phyloP scores from a whole-genome alignment of 441 rosid genomes.

The Macaranga tanarius region DNA sequence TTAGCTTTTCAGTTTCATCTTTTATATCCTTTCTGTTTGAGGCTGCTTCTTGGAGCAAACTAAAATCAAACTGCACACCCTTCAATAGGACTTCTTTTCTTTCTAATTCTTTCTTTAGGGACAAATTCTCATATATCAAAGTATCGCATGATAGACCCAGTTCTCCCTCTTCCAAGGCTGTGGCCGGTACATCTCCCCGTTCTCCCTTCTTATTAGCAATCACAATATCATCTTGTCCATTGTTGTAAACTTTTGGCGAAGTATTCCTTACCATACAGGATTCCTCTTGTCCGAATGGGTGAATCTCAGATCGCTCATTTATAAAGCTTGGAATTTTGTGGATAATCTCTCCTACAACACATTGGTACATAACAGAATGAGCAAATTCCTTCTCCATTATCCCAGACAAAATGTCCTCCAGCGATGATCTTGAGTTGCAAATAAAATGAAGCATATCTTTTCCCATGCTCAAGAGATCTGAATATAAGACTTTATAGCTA shows the following conservation, averaged over 20 bases:
- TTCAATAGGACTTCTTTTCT: conserved; percentile 75
- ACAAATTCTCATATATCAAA: conserved; percentile 46
- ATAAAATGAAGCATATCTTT: conserved; percentile 42
- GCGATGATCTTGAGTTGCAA: conserved; percentile 44
- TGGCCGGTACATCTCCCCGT: conserved; percentile 27
- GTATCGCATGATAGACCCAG: conserved; percentile 30
- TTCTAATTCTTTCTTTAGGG: conserved; percentile 70
- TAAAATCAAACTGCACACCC: conserved; percentile 91
- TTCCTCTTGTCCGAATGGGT: conserved; percentile 31
- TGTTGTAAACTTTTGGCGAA: conserved; percentile 20
- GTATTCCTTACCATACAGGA: conserved; percentile 18
- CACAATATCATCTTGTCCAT: conserved; percentile 24
- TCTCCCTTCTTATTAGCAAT: conserved; percentile 26
- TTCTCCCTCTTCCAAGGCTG: conserved; percentile 36
- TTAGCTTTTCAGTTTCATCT: conserved; percentile 69
- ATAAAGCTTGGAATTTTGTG: conserved; percentile 36
- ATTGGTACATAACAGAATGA: conserved; percentile 45
- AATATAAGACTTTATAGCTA: conserved; percentile 42
- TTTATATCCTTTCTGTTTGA: conserved; percentile 63
- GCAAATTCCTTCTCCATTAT: conserved; percentile 59
- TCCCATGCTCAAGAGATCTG: conserved; percentile 48
- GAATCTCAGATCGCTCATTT: conserved; percentile 24
- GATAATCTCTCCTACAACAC: conserved; percentile 45
- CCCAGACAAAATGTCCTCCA: conserved; percentile 56
- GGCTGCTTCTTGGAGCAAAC: conserved; percentile 86